Evolutionary conservation across 495 filamentous ascomycete genomes (phyloP).

Genomic region (Aspergillus heteromorphus): DNA sequence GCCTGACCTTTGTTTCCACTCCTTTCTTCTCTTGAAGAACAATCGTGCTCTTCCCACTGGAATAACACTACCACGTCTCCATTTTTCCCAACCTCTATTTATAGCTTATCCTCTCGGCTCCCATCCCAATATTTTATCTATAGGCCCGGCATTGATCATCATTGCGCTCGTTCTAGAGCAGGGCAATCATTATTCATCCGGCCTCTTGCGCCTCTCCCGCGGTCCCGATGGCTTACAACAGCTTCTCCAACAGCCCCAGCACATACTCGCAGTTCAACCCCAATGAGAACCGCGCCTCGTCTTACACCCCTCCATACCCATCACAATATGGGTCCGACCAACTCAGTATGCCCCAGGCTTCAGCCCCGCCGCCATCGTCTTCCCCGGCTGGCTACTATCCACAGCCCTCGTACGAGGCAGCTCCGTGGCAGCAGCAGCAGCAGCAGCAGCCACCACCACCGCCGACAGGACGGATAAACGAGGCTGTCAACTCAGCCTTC

Average conservation of each 20-base stretch:
- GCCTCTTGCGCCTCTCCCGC: background rate
- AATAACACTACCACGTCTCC: background rate
- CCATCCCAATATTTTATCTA: background rate
- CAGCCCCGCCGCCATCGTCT: slow-evolving; percentile 18
- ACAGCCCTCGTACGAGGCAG: slow-evolving; percentile 18
- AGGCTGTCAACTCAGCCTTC: slow-evolving; percentile 45
- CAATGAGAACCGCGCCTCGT: slow-evolving; percentile 19
- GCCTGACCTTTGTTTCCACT: background rate
- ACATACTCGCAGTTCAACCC: slow-evolving; percentile 24
- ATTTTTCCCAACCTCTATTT: background rate
- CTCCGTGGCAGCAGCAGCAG: slow-evolving; percentile 15
- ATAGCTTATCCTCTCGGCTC: too few relatives aligned
- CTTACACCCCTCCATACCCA: slow-evolving; percentile 31
- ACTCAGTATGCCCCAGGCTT: slow-evolving; percentile 39
- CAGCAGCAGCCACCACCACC: slow-evolving; percentile 12
- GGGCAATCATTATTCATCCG: background rate
- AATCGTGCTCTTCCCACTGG: background rate
- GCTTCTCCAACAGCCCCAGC: slow-evolving; percentile 12
- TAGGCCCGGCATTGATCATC: background rate
- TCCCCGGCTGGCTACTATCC: slow-evolving; percentile 13
- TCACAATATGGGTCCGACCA: slow-evolving; percentile 29
- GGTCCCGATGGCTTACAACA: slow-evolving; percentile 34
- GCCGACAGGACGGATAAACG: slow-evolving; percentile 33
- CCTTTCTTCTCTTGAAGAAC: background rate
- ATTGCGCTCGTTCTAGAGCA: slow-evolving; percentile 4